Base-by-base conservation (phyloP, 176 grass and related monocot genomes). In the Eragrostis curvula region DNA sequence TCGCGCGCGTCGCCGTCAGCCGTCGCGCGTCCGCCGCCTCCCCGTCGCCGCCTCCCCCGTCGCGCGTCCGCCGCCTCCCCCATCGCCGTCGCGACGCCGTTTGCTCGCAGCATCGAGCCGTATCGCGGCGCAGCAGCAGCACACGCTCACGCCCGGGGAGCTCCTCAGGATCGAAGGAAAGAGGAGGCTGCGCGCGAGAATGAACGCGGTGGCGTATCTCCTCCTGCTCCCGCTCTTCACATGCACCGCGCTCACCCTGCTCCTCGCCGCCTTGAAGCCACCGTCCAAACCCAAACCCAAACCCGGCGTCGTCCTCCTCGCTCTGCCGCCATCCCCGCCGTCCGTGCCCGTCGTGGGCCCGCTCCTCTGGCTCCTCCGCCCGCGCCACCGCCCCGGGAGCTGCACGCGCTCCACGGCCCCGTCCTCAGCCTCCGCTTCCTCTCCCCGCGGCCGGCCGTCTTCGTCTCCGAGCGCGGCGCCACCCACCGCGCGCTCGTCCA, bases 401-500 rank as follows among this genome's bases (percentile, higher is more conserved):
- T 94, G 5, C 64, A 66, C 62, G 18, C 60, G 12, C 77, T 66
- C 14, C 74, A 91, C 63, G 88, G 89, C 18, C 88, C 83, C 6
- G 32, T 90, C 0, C 62, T 93, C 73, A 55, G 80, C 0, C 48
- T 93, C 30, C 68, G 65, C 30, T 69, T 94, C 77, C 68, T 80
- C n/a, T 77, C 65, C 52, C 15, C 60, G 9, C 84, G 74, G 6
- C 80, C 87, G 0, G 79, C 84, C 18, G 18, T 93, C 46, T 87
- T 93, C 71, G 66, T 93, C 47, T 64, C 80, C 25, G 84, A 79
- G 5, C 70, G 75, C 5, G 43, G 7, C 17, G 21, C 12, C 62
- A 67, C 84, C 8, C 85, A 90, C 51, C 88, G 48, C 25, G 77
- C 71, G 8, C 81, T 90, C 68, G 52, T 90, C 62, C 88, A 83